These are phyloP conservation scores for Russula griseocarnosa DNA, from an alignment of 768 basidiomycete genomes.

Conservation along the genomic window DNA sequence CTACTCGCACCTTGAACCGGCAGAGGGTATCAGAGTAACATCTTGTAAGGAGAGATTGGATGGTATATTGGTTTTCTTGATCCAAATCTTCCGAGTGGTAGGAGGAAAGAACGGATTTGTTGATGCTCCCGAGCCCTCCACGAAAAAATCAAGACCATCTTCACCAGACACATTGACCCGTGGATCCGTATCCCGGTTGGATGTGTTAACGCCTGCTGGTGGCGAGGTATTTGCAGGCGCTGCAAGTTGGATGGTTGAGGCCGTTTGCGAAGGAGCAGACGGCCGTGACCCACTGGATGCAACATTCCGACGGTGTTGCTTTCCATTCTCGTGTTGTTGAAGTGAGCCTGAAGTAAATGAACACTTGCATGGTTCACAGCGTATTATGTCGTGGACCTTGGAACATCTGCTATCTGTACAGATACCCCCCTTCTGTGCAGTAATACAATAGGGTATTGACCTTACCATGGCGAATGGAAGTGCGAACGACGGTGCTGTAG, in stretches of 20 bases:
- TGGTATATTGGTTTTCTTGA: neutral
- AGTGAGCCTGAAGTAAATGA: neutral
- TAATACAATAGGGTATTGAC: neutral
- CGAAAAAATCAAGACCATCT: slow-evolving; percentile 18
- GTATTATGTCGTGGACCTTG: neutral
- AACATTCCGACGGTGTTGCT: slow-evolving; percentile 9
- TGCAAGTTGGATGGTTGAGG: neutral
- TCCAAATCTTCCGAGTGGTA: neutral
- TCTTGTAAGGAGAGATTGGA: slow-evolving; percentile 3
- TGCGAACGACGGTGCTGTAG: neutral
- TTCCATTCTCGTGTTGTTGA: slow-evolving; percentile 11
- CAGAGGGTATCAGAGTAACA: neutral
- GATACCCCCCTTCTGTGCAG: neutral
- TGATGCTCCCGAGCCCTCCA: neutral
- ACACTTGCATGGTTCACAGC: slow-evolving; percentile 30
- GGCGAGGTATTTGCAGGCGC: neutral
- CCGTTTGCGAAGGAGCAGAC: neutral
- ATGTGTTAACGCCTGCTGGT: neutral
- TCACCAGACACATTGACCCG: slow-evolving; percentile 13
- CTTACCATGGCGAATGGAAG: neutral
- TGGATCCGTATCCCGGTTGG: neutral
- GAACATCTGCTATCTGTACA: neutral
- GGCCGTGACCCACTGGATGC: neutral
- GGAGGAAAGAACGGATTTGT: neutral
- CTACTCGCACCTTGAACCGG: slow-evolving; percentile 4